phyloP scores from a whole-genome alignment of 805 yeast genomes.

The Kazachstania martiniae region DNA sequence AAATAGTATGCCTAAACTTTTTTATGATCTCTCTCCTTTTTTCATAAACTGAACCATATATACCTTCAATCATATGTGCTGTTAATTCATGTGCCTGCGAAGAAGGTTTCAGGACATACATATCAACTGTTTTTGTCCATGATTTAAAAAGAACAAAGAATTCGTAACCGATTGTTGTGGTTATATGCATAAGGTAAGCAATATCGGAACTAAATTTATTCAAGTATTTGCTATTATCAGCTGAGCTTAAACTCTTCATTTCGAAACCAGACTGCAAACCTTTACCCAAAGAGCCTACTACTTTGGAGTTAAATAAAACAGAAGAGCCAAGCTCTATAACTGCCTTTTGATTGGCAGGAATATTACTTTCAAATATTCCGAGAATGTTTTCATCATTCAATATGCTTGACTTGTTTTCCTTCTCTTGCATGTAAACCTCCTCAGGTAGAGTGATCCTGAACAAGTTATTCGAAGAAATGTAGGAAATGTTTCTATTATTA shows the following conservation, averaged over 20 bases:
- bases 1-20: slow-evolving; percentile 36
- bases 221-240: slow-evolving; percentile 44
- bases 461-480: slow-evolving; percentile 34
- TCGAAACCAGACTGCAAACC: slow-evolving; percentile 83
- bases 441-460: slow-evolving; percentile 67
- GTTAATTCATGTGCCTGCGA: slow-evolving; percentile 42
- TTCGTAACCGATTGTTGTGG: slow-evolving; percentile 60
- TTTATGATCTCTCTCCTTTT: slow-evolving; percentile 37
- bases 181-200: slow-evolving; percentile 56
- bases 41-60: slow-evolving; percentile 44
- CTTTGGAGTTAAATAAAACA: slow-evolving; percentile 56
- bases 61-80: slow-evolving; percentile 29
- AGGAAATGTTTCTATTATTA: slow-evolving; percentile 40
- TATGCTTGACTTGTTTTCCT: slow-evolving; percentile 46
- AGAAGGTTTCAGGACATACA: slow-evolving; percentile 61
- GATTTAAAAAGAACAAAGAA: slow-evolving; percentile 58
- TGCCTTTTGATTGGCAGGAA: slow-evolving; percentile 59
- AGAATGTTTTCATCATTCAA: slow-evolving; percentile 49
- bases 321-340: slow-evolving; percentile 68
- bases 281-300: slow-evolving; percentile 74
- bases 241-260: slow-evolving; percentile 38
- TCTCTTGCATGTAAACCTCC: slow-evolving; percentile 42
- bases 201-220: slow-evolving; percentile 44
- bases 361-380: slow-evolving; percentile 69
- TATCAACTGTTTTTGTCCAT: slow-evolving; percentile 40